Evolutionary conservation across 371 early-diverging fungal genomes (phyloP).

Genomic region (Choanephora cucurbitarum): DNA sequence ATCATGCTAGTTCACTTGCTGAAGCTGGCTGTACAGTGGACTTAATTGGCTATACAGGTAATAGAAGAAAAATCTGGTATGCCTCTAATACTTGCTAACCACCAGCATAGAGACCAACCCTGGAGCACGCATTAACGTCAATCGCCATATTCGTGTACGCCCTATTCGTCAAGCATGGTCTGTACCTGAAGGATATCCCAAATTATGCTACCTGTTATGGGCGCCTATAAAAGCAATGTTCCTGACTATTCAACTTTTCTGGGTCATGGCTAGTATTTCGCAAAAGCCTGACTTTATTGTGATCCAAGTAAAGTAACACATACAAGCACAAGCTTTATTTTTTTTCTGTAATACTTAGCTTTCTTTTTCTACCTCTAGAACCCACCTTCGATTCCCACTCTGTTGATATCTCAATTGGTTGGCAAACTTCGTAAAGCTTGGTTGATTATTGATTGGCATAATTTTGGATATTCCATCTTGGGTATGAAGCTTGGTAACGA

Average conservation of each 20-base stretch:
- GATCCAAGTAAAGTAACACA: conserved; percentile 71
- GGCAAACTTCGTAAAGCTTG: conserved; percentile 60
- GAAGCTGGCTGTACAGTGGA: conserved; percentile 73
- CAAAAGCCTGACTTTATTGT: conserved; percentile 69
- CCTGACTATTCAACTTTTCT: conserved; percentile 44
- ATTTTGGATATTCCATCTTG: conserved; percentile 91
- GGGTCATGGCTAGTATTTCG: conserved; percentile 47
- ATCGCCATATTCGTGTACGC: conserved; percentile 48
- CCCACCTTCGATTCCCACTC: conserved; percentile 94
- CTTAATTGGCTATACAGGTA: conserved; percentile 82
- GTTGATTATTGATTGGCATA: conserved; percentile 97
- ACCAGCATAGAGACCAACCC: conserved; percentile 40
- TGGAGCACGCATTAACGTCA: conserved; percentile 33
- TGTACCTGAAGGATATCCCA: conserved; percentile 59
- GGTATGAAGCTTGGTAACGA: conserved; percentile 66
- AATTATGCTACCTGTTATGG: conserved; percentile 55
- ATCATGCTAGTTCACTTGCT: conserved; percentile 87
- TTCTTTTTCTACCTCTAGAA: conserved; percentile 60
- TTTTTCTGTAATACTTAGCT: neutral
- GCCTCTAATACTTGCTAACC: neutral
- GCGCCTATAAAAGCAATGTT: conserved; percentile 69
- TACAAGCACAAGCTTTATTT: conserved; percentile 4
- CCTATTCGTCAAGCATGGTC: conserved; percentile 45
- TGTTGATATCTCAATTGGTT: conserved; percentile 72
- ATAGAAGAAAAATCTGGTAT: neutral